Base-by-base conservation (phyloP, 306 rosid species). In the Medicago truncatula region DNA sequence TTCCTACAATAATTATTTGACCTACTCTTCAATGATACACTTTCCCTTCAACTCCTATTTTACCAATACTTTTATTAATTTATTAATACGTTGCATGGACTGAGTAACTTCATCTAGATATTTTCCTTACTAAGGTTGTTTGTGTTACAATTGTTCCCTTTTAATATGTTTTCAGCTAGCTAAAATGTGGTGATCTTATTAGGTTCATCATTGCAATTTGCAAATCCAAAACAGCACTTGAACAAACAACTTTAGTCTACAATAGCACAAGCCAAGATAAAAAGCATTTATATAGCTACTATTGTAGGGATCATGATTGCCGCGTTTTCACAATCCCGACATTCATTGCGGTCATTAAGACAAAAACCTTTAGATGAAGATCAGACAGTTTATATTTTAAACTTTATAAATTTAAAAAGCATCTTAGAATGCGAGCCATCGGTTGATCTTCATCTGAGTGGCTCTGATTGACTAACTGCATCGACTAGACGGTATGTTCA, bases 1-100 rank as follows among this genome's bases (percentile, higher is more conserved):
- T 61, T 70, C 49, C 57, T 76, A 31, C 72, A 82, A 85, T 79
- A 67, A 82, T 82, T 85, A 67, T 57, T 41, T 65, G 75, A 78
- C 82, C 77, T 50, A 59, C 60, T 43, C 59, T 43, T 0, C 36
- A 62, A 39, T 15, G 1, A 14, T 56, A 62, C 74, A 41, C 31
- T 56, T 80, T n/a, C 16, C 59, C 50, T 64, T 54, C 7, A 34
- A 34, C 38, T 34, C 38, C 31, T 28, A 28, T 34, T 34, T 34
- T 36, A 23, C 66, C 67, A 77, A 44, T n/a, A 18, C 21, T 20
- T 63, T 15, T 17, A 52, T 80, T 67, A 72, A 58, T 8, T 3
- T 28, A 28, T 28, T 23, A 23, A 23, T 23, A 62, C 73, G 75
- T 56, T 56, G 69, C 67, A 81, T 77, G 15, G 69, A 77, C 63